A percentile compares a stretch with the other conserved stretches of the same genome.
Conservation (phyloP, 768 basidiomycete species). For the Favolaschia claudopus region DNA sequence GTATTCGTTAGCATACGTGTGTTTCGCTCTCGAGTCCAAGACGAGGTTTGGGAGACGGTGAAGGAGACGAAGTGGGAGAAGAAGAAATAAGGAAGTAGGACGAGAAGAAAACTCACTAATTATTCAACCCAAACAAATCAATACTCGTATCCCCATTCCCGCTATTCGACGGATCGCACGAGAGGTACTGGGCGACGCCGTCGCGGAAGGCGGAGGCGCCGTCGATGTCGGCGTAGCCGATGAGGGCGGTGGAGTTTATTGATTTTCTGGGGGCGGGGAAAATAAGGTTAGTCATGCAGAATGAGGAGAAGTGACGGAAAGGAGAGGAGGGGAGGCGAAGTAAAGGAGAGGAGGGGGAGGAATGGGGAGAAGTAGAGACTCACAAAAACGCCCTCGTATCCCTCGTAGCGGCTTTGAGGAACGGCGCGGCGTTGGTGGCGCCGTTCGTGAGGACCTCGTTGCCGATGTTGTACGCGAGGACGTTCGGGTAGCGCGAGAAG, state of each 20-base stretch:
- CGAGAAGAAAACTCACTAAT: conserved; percentile 69
- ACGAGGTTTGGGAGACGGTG: too few species aligned
- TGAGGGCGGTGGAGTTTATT: conserved; percentile 33
- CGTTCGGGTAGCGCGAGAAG: conserved; percentile 88
- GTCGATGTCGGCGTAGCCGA: conserved; percentile 89
- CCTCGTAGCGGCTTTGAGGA: conserved; percentile 90
- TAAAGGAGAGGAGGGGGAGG: neutral
- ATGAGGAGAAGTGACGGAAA: neutral
- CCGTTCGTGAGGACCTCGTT: conserved; percentile 76
- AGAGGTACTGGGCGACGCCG: conserved; percentile 78
- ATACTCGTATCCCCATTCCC: conserved; percentile 66
- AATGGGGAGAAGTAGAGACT: conserved; percentile 35
- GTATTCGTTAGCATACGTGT: neutral
- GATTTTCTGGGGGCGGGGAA: neutral
- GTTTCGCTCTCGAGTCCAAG: too few species aligned
- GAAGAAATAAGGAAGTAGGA: too few species aligned
- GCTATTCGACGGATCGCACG: conserved; percentile 65
- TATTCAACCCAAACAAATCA: conserved; percentile 88
- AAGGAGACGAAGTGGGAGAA: too few species aligned
- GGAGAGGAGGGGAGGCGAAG: neutral
- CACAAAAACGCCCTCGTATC: conserved; percentile 88
- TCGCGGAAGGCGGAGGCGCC: conserved; percentile 68
- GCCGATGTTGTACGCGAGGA: conserved; percentile 89
- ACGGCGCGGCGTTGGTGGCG: conserved; percentile 72
- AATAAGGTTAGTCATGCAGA: neutral